phyloP scores from a whole-genome alignment of 2,329 filamentous ascomycete species.

The Dryadomyces sulphureus region DNA sequence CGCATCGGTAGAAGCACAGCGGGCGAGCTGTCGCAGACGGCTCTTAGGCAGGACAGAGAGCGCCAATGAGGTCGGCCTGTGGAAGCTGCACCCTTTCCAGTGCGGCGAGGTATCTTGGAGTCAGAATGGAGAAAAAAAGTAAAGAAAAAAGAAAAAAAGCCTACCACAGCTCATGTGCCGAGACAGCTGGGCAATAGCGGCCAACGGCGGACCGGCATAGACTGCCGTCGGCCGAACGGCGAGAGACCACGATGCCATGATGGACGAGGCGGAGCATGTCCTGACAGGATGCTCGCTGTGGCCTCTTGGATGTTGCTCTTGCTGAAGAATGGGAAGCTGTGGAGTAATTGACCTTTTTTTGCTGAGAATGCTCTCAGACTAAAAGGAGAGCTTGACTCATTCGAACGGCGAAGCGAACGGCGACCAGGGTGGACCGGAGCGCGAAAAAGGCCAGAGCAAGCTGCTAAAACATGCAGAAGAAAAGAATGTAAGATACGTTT shows the following conservation, averaged over 20 bases:
- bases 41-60: conserved; percentile 11
- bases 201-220: not conserved
- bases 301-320: not conserved
- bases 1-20: conserved; percentile 25
- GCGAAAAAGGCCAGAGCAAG: too few species aligned
- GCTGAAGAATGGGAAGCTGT: not conserved
- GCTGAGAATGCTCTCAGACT: too few species aligned
- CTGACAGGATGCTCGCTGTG: not conserved
- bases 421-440: too few species aligned
- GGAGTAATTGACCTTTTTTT: too few species aligned
- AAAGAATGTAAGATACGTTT: too few species aligned
- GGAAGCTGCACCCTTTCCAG: not conserved
- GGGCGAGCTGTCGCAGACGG: conserved; percentile 23
- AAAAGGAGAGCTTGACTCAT: too few species aligned
- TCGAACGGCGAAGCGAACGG: too few species aligned
- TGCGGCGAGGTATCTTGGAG: not conserved
- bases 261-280: not conserved
- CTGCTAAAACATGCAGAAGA: too few species aligned
- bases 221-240: not conserved
- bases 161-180: not conserved
- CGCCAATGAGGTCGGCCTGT: conserved; percentile 8
- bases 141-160: too few species aligned
- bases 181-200: not conserved
- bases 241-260: not conserved
- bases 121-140: not conserved